Conservation (phyloP, 331 rosid species). For the Prunus yedoensis region DNA sequence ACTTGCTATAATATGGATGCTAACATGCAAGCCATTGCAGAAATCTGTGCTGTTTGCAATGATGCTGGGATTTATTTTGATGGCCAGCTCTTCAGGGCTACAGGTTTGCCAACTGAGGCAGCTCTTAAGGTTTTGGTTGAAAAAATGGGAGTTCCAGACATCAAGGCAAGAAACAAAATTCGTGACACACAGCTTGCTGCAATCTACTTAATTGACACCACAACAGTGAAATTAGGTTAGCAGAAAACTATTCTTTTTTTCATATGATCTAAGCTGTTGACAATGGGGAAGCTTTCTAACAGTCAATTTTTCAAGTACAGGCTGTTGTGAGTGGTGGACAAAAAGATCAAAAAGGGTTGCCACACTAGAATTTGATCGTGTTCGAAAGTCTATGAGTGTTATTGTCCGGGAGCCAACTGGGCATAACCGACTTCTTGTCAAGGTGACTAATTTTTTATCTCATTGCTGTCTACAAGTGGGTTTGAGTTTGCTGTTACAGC, state of each 20-base stretch:
- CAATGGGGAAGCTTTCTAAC: slow-evolving; percentile 14
- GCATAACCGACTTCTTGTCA: slow-evolving; percentile 72
- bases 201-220: slow-evolving; percentile 46
- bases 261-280: slow-evolving; percentile 24
- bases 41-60: slow-evolving; percentile 79
- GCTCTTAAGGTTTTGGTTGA: slow-evolving; percentile 88
- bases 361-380: slow-evolving; percentile 81
- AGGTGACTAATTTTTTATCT: slow-evolving; percentile 44
- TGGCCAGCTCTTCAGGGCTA: slow-evolving; percentile 66
- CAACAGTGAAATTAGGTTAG: slow-evolving; percentile 60
- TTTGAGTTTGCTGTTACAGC: background rate
- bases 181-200: slow-evolving; percentile 51
- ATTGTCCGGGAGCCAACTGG: slow-evolving; percentile 68
- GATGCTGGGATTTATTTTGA: slow-evolving; percentile 83
- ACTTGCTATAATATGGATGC: slow-evolving; percentile 84
- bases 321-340: slow-evolving; percentile 86
- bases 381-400: slow-evolving; percentile 88
- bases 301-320: slow-evolving; percentile 34
- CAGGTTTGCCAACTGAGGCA: slow-evolving; percentile 89
- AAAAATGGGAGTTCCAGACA: slow-evolving; percentile 82
- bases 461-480: slow-evolving; percentile 3
- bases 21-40: slow-evolving; percentile 79
- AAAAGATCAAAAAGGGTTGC: slow-evolving; percentile 74
- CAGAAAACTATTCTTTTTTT: slow-evolving; percentile 13
- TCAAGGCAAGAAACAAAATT: slow-evolving; percentile 56